These are phyloP conservation scores for Pythium pyrilobum DNA, from an alignment of 352 stramenopile genomes.

Conservation along the genomic window DNA sequence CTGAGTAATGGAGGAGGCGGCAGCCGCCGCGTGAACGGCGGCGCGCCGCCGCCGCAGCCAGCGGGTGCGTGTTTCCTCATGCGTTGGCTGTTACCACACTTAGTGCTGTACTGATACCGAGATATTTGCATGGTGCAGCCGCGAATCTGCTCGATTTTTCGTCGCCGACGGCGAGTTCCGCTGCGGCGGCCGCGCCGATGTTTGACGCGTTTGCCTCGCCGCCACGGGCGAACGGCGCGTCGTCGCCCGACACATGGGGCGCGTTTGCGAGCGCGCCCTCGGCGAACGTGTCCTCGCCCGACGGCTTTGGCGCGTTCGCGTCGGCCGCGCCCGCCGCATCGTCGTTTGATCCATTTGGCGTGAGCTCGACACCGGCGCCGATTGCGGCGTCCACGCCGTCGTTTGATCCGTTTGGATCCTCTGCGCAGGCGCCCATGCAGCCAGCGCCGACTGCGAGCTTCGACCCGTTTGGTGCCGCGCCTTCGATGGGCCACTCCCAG, in stretches of 20 bases:
- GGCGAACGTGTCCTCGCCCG: constrained; percentile 15
- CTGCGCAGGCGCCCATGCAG: constrained; percentile 25
- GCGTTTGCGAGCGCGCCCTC: constrained; percentile 30
- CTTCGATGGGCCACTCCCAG: constrained; percentile 14
- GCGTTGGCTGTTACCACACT: too few species aligned
- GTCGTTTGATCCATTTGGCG: not conserved
- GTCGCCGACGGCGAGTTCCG: constrained; percentile 22
- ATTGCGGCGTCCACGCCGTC: constrained; percentile 2
- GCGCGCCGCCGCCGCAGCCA: not conserved
- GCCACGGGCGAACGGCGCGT: constrained; percentile 5
- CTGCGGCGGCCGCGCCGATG: constrained; percentile 1
- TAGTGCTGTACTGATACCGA: too few species aligned
- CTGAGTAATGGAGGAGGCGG: not conserved
- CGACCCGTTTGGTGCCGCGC: constrained; percentile 28
- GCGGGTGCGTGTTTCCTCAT: too few species aligned
- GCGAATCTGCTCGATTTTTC: constrained; percentile 59
- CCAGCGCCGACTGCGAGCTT: constrained; percentile 18
- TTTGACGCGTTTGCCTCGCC: constrained; percentile 44
- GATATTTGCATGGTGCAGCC: too few species aligned
- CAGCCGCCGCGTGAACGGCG: not conserved
- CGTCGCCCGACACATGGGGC: constrained; percentile 18
- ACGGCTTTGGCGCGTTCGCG: constrained; percentile 43
- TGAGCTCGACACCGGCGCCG: not conserved
- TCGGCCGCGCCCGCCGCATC: constrained; percentile 2
- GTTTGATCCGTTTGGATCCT: constrained; percentile 24